Base-by-base conservation (phyloP, 306 rosid genomes). In the Echinosophora koreensis region DNA sequence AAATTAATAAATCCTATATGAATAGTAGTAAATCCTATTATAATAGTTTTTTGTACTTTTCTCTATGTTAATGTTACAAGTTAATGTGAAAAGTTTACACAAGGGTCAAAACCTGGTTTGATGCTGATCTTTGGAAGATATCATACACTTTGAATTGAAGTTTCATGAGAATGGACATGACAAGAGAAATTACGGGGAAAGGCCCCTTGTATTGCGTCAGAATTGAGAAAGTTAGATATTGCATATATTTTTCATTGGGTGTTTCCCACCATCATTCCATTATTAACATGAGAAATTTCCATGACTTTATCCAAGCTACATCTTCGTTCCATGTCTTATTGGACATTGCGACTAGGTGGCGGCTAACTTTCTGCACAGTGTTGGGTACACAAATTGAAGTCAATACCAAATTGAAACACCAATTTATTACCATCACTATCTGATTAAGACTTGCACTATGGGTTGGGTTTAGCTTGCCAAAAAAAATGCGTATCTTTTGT, bases 381-480 rank as follows among this genome's bases (percentile, higher is more conserved):
- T 57, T 49, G 49, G 61, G 28, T 58, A 55, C 65, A 42, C 39
- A 56, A 51, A 35, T 62, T 73, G 37, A 85, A 73, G 59, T 47
- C 17, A 38, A 17, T 74, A 66, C 83, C 66, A 69, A 63, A 81
- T 63, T 73, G 76, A 42, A 46, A 68, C n/a, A 12, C 30, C 46
- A 56, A 79, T n/a, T n/a, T 60, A 70, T 22, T 71, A 75, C 68
- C 44, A 68, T 84, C 80, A 16, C 76, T 66, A 51, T 87, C 82
- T 27, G 88, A 89, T 74, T 49, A 37, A 73, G 87, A 85, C 87
- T 11, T 56, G 28, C 84, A 77, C 80, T 71, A 39, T 34, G 2
- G 17, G 39, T 51, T 66, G 52, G 72, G 73, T 58, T 71, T 57
- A 63, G 63, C 46, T 55, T 47, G 13, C 13, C 52, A 27, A 56